Percentiles rank a stretch among this genome's conserved stretches.
Evolutionary conservation across 129 eudicot species (phyloP).

Genomic region (Centella asiatica): DNA sequence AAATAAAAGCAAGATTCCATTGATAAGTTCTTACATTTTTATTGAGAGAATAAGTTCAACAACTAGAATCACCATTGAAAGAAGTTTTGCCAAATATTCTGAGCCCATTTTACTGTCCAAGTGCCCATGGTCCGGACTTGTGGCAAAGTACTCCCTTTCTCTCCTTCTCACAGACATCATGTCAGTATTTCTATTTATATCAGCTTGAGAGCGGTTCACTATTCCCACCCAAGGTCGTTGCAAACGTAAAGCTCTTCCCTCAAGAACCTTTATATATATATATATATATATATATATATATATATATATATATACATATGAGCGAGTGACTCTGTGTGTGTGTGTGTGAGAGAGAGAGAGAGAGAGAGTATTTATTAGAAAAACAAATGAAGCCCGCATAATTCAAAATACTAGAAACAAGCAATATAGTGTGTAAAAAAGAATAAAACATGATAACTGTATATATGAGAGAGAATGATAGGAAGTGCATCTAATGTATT

Average conservation of each 20-base stretch:
- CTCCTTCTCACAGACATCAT: slow-evolving; percentile 87
- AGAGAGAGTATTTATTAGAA: too few relatives aligned
- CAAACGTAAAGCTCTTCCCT: slow-evolving; percentile 75
- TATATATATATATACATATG: too few relatives aligned
- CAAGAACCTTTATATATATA: slow-evolving; percentile 84
- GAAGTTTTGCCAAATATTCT: slow-evolving; percentile 80
- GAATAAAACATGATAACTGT: background rate
- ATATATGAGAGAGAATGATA: slow-evolving; percentile 4
- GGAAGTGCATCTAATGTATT: slow-evolving; percentile 80
- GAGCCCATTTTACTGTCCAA: slow-evolving; percentile 89
- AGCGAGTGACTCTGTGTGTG: too few relatives aligned
- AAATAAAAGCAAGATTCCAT: too few relatives aligned
- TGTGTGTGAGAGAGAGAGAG: too few relatives aligned
- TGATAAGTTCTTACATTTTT: too few relatives aligned
- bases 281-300: too few relatives aligned
- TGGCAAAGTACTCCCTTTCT: slow-evolving; percentile 72
- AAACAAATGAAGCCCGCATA: slow-evolving; percentile 1
- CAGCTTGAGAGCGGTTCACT: slow-evolving; percentile 94
- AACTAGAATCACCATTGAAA: slow-evolving; percentile 47
- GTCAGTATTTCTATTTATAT: slow-evolving; percentile 69
- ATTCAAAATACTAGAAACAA: background rate
- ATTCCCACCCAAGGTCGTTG: slow-evolving; percentile 97
- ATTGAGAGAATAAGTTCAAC: background rate
- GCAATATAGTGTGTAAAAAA: background rate
- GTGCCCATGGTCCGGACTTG: slow-evolving; percentile 64